Evolutionary conservation across 495 filamentous ascomycete genomes (phyloP).

Genomic region (Pseudoneurospora amorphoporcata): DNA sequence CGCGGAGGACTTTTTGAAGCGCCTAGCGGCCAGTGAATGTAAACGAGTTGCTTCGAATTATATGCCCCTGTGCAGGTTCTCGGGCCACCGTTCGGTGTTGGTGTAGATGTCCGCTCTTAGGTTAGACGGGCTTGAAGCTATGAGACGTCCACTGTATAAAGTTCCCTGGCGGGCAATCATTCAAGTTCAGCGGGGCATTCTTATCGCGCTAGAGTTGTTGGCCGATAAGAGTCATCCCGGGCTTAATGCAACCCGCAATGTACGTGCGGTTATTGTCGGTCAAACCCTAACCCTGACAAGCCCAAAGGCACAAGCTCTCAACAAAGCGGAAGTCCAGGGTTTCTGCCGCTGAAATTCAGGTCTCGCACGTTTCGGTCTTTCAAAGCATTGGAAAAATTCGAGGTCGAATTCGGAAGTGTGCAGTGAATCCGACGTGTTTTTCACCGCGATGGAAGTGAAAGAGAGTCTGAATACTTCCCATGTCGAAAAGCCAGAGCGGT

Average conservation of each 20-base stretch:
- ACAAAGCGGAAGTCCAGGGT: neutral
- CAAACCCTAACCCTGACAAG: slow-evolving; percentile 10
- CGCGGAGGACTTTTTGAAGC: neutral
- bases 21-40: neutral
- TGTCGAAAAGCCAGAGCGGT: neutral
- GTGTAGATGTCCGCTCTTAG: neutral
- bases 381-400: neutral
- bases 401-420: neutral
- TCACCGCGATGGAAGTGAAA: neutral
- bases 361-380: neutral
- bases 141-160: neutral
- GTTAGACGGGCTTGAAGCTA: neutral
- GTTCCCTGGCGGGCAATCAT: neutral
- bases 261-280: neutral
- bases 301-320: too few relatives aligned
- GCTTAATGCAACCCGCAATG: neutral
- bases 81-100: neutral
- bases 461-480: neutral
- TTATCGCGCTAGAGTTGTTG: slow-evolving; percentile 3
- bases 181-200: slow-evolving; percentile 4
- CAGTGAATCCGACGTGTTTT: neutral
- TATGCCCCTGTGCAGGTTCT: neutral
- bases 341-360: neutral
- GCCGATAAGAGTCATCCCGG: slow-evolving; percentile 19
- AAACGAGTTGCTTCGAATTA: neutral